Conservation (phyloP, 2,329 filamentous ascomycete genomes). For the Trichoderma sp. region DNA sequence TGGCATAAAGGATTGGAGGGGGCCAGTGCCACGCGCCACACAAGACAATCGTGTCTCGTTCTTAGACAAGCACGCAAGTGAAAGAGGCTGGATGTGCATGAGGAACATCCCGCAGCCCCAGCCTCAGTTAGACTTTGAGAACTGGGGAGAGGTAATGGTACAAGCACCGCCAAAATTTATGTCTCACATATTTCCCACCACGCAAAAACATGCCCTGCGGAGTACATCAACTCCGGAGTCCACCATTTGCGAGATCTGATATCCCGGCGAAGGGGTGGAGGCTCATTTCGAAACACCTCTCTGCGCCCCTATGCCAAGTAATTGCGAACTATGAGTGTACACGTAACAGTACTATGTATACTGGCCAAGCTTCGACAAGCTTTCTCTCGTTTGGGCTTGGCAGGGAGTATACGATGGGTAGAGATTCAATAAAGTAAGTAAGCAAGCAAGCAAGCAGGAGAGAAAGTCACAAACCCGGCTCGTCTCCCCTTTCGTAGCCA, state of each 20-base stretch:
- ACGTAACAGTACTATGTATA: too few species aligned
- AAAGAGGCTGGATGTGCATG: slow-evolving; percentile 2
- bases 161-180: not conserved
- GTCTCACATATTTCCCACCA: not conserved
- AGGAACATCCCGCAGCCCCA: not conserved
- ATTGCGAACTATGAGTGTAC: not conserved
- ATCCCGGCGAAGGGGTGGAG: slow-evolving; percentile 3
- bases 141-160: not conserved
- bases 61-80: not conserved
- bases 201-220: not conserved
- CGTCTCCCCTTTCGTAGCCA: slow-evolving; percentile 3
- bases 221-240: not conserved
- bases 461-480: not conserved
- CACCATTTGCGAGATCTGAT: slow-evolving; percentile 10
- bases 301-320: slow-evolving; percentile 20
- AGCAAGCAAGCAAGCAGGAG: slow-evolving; percentile 4
- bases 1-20: not conserved
- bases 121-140: slow-evolving; percentile 2
- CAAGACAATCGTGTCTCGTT: not conserved
- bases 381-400: slow-evolving; percentile 15
- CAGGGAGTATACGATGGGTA: not conserved
- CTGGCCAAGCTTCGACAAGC: not conserved
- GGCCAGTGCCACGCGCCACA: not conserved
- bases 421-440: not conserved
- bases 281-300: slow-evolving; percentile 12